Base-by-base conservation (phyloP, 768 basidiomycete species). In the Krasilnikovozyma curviuscula region DNA sequence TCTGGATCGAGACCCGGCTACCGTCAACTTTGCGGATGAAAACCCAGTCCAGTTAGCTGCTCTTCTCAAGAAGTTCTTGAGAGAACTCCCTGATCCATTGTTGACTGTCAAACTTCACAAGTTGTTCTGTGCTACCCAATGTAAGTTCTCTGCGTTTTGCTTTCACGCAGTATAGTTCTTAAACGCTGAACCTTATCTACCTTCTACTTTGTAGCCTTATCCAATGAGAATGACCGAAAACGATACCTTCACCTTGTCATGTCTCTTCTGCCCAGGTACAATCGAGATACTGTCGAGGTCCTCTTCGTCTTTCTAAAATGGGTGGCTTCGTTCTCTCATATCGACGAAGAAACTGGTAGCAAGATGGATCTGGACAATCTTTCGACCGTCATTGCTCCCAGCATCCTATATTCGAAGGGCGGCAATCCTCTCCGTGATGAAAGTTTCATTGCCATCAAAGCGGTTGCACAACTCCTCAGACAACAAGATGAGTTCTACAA, bases 311-410 rank as follows among this genome's bases (percentile, higher is more conserved):
- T 98, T 70, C 72, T 98, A 56, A 93, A 95, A 66, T 98, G 93
- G 93, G 93, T 98, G 10, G 91, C 91, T 9, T 93, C 88, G 2
- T 98, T 98, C 63, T 86, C 93, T 41, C 91, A 98, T 65, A 77
- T 89, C 70, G 89, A 95, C 59, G 85, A 88, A 56, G 83, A 84
- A 60, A 95, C 91, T 0, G 89, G 89, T 34, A 89, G 83, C 67
- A 89, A 91, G 69, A 98, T 98, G 93, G 93, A 98, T 65, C 70
- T 97, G 40, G 73, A 73, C 16, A 98, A 98, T 64, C 73, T 98
- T 55, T 86, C 93, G 30, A 95, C 86, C 8, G 91, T 97, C 65
- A 89, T 97, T 56, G 81, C 82, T 59, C 93, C 93, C n/a, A 95
- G 85, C 59, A 97, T 98, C 54, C 75, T 98, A 32, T 93, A 89